phyloP scores from a whole-genome alignment of 148 eudicot genomes.

The Spergularia marina region DNA sequence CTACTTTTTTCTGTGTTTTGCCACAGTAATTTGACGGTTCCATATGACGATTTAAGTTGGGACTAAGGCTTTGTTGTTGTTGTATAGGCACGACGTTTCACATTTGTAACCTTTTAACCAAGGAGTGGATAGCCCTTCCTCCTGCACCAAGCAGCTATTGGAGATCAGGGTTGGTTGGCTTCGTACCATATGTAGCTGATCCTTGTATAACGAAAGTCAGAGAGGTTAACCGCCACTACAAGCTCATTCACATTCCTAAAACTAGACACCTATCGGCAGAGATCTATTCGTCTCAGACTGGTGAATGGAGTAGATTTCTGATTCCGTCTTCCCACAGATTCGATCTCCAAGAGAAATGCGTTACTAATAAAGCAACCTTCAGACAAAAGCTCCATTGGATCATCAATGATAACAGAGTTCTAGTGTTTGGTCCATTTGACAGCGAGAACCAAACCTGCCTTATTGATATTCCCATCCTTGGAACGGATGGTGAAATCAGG shows the following conservation, averaged over 20 bases:
- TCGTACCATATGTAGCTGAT: not conserved
- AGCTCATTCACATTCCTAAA: conserved; percentile 17
- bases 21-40: too few relatives aligned
- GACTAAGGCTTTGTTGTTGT: not conserved
- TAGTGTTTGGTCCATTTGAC: conserved; percentile 15
- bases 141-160: conserved; percentile 13
- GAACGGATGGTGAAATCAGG: not conserved
- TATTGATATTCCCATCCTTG: conserved; percentile 11
- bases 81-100: conserved; percentile 7
- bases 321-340: not conserved
- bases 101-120: conserved; percentile 22
- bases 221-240: not conserved
- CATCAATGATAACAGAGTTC: conserved; percentile 6
- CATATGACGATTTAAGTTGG: not conserved
- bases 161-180: conserved; percentile 9
- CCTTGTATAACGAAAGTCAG: not conserved
- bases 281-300: conserved; percentile 18
- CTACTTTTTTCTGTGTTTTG: too few relatives aligned
- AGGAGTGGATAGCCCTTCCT: conserved; percentile 16
- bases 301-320: conserved; percentile 18
- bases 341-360: not conserved
- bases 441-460: not conserved
- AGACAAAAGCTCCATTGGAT: conserved; percentile 21
- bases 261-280: not conserved
- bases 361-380: not conserved